Evolutionary conservation across 2,329 filamentous ascomycete genomes (phyloP).

Genomic region (Paecilomyces niveus): DNA sequence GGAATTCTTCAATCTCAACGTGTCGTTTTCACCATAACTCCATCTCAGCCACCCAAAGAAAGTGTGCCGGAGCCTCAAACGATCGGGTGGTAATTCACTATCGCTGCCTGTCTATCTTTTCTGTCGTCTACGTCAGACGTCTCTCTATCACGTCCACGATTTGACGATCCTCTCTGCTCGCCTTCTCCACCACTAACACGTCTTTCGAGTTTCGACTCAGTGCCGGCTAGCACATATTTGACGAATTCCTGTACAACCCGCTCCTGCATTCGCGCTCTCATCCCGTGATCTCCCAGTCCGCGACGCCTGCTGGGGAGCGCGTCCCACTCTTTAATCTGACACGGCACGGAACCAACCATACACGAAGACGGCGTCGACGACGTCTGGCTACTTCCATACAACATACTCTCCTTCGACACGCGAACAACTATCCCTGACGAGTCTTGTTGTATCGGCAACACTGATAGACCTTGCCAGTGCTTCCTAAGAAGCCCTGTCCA

Average conservation of each 20-base stretch:
- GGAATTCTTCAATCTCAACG: background rate
- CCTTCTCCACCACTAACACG: background rate
- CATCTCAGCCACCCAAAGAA: background rate
- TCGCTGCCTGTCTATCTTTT: background rate
- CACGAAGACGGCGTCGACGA: background rate
- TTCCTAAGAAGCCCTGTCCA: background rate
- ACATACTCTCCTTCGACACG: background rate
- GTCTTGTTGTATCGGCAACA: background rate
- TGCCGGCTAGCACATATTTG: background rate
- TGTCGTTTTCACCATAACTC: background rate
- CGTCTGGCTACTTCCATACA: background rate
- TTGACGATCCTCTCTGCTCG: background rate
- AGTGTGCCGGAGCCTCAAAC: background rate
- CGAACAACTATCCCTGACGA: background rate
- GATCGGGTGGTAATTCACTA: background rate
- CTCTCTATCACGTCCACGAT: background rate
- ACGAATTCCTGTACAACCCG: background rate
- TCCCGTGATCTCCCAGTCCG: background rate
- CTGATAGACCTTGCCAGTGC: background rate
- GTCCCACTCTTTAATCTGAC: background rate
- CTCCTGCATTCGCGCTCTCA: background rate
- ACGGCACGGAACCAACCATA: background rate
- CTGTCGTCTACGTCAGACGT: background rate
- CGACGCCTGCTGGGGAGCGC: background rate
- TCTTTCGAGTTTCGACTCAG: background rate